phyloP scores from a whole-genome alignment of 805 yeast genomes.

The Candida succiphila region DNA sequence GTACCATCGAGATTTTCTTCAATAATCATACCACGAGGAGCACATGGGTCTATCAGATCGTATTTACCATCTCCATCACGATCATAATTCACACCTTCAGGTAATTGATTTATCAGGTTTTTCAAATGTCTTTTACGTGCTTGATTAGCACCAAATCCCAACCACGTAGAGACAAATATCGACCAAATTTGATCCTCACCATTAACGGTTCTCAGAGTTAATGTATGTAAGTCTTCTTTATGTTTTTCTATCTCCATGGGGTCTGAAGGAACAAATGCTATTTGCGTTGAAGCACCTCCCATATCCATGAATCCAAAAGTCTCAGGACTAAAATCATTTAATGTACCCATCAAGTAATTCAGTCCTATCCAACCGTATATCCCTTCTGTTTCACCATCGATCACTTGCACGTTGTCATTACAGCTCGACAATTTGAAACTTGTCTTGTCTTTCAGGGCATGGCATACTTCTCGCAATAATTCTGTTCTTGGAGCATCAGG shows the following conservation, averaged over 20 bases:
- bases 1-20: conserved; percentile 37
- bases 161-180: conserved; percentile 92
- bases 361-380: conserved; percentile 92
- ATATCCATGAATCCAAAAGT: conserved; percentile 89
- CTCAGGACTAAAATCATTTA: conserved; percentile 35
- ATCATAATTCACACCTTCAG: conserved; percentile 34
- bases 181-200: conserved; percentile 73
- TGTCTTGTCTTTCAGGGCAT: conserved; percentile 39
- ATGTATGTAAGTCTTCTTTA: conserved; percentile 59
- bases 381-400: conserved; percentile 94
- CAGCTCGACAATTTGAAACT: conserved; percentile 53
- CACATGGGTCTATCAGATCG: conserved; percentile 64
- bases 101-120: conserved; percentile 36
- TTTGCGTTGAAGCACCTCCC: conserved; percentile 98
- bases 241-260: conserved; percentile 52
- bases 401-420: conserved; percentile 64
- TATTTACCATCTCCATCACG: conserved; percentile 35
- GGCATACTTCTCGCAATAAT: conserved; percentile 55
- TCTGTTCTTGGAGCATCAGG: conserved; percentile 39
- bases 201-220: conserved; percentile 55
- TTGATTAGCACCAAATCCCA: conserved; percentile 95
- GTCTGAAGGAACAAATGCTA: conserved; percentile 80
- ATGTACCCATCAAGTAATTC: conserved; percentile 68
- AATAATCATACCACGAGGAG: conserved; percentile 52
- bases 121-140: conserved; percentile 71